Evolutionary conservation across 345 rosid species (phyloP), one percentile per base, ranked within the genome.

Genomic region (Barbarea vulgaris): DNA sequence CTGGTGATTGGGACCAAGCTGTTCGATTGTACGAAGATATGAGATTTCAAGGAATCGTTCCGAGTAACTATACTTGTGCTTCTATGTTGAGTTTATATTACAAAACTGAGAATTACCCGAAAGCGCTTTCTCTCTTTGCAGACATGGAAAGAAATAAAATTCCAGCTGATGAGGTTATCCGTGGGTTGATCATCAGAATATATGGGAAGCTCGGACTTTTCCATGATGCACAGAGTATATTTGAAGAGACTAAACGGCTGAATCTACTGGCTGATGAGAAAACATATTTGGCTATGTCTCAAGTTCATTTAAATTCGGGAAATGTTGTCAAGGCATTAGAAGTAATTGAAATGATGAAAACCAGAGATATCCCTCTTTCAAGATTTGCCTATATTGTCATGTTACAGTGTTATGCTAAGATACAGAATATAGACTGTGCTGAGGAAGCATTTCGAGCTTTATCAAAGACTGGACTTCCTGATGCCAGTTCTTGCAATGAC

Each of bases 251-350:
- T 60, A 61, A 83, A 64, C 85, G 69, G 33, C 79, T 83, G 48
- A 90, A 93, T 77, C 63, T 89, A 44, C 87, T 93, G 75, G 81
- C 80, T 69, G 85, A 82, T 68, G 97, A 91, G 84, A 93, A 89
- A 84, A 91, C 98, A 9, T 93, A 88, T 82, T 73, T 93, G 83
- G 88, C 94, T 21, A 93, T 93, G 96, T 92, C 97, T 12, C 97
- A 89, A 77, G 97, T 93, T 53, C 84, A 89, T 84, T 86, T 88
- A 6, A 85, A 73, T 70, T 84, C 89, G 0, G 86, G 93, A 33
- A 88, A 87, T 77, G 82, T 77, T 57, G 86, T 79, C 74, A 89
- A 83, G 68, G 98, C 98, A 58, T 77, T 91, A 76, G 54, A 65
- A 70, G 76, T 86, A 18, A 77, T 93, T 67, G 84, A 83, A 72